Evolutionary conservation across 768 basidiomycete species (phyloP), one percentile per base, ranked within the genome.

Genomic region (Cubamyces lactineus): DNA sequence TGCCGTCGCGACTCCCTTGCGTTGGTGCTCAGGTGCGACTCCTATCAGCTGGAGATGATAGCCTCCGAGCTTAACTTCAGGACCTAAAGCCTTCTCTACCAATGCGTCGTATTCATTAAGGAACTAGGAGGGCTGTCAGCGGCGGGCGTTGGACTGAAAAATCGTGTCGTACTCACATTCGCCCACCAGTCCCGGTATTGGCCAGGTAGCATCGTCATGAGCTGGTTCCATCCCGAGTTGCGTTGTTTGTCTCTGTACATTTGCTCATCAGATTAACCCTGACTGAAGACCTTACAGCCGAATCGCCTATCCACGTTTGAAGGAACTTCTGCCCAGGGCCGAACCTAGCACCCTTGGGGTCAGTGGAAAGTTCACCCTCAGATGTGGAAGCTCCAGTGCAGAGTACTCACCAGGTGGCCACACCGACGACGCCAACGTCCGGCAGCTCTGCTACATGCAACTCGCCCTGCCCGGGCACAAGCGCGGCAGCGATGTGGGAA

Each of bases 41-140:
- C 60, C 64, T 15, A 66, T 57, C 23, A 62, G 26, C 26, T 66
- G 65, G 13, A 53, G 53, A 39, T 66, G 61, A 13, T 59, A 66
- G 16, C 26, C 41, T 19, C 57, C 65, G 28, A 62, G 61, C 39
- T 66, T 66, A 6, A 60, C 61, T 6, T 52, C 65, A 7, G 48
- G 53, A 19, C 57, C 61, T 11, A 53, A 39, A 17, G 53, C 23
- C 4, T 23, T 17, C 38, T 66, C 65, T 5, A 39, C 47, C 7
- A 66, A 53, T 2, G 24, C 53, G 23, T 59, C 61, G 45, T 66
- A 66, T 7, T 53, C 48, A 0, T 28, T n/a, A 23, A 63, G 52
- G 34, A 59, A 28, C 62, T 63, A 26, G 11, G 39, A 19, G 0
- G n/a, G 16, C 3, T 15, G 51, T 57, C n/a, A 30, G 11, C 24